These are phyloP conservation scores for Achlya hypogyna DNA, from an alignment of 352 stramenopile genomes.

Conservation along the genomic window DNA sequence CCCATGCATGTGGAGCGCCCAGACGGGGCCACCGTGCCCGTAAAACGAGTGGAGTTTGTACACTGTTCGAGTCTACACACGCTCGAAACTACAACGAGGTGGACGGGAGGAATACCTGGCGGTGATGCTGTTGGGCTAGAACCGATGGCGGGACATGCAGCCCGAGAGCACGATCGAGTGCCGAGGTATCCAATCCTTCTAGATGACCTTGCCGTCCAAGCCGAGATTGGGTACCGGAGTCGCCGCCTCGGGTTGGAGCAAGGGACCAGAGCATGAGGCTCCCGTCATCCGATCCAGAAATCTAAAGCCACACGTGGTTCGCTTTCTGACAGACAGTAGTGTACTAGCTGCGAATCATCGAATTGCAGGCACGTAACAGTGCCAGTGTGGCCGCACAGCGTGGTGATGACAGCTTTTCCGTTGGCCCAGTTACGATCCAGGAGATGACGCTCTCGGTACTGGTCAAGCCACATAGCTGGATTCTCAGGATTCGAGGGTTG, in stretches of 20 bases:
- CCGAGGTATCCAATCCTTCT: not conserved
- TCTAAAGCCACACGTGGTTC: constrained; percentile 5
- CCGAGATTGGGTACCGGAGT: not conserved
- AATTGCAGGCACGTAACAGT: constrained; percentile 29
- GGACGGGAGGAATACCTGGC: constrained; percentile 5
- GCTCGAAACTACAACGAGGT: not conserved
- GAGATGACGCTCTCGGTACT: constrained; percentile 25
- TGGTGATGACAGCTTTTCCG: constrained; percentile 25
- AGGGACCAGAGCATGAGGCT: constrained; percentile 32
- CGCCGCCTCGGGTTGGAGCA: constrained; percentile 18
- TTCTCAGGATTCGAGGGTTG: not conserved
- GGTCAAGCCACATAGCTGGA: constrained; percentile 4
- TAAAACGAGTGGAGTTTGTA: constrained; percentile 29
- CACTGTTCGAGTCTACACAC: constrained; percentile 12
- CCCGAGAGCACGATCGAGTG: not conserved
- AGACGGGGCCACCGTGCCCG: constrained; percentile 26
- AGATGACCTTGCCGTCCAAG: not conserved
- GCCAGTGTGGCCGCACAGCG: constrained; percentile 25
- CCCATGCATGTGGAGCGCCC: constrained; percentile 23
- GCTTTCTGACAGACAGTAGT: not conserved
- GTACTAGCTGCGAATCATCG: constrained; percentile 20
- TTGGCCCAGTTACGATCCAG: constrained; percentile 24
- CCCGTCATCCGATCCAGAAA: constrained; percentile 28
- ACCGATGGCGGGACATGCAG: not conserved
- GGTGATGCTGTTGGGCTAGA: constrained; percentile 28